Evolutionary conservation across 179 eudicot genomes (phyloP).

Genomic region (Silene coronaria): DNA sequence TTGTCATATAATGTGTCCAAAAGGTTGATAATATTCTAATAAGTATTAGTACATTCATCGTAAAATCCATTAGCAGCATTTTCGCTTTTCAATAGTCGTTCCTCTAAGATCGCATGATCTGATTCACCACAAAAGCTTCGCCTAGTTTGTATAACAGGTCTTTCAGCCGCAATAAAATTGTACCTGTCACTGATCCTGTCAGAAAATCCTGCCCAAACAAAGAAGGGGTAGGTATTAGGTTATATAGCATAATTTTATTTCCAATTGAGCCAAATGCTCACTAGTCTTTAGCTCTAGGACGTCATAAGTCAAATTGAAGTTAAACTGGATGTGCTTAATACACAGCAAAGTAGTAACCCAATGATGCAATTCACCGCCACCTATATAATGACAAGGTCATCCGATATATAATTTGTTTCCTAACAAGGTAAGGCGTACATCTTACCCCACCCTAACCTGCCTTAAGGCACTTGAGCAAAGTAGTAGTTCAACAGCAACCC

Average conservation of each 20-base stretch:
- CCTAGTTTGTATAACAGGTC: constrained; percentile 50
- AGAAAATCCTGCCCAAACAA: constrained; percentile 96
- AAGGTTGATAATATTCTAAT: too few relatives aligned
- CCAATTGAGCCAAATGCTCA: background rate
- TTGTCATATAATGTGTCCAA: constrained; percentile 51
- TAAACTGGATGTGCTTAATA: background rate
- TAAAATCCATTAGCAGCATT: constrained; percentile 58
- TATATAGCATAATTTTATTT: background rate
- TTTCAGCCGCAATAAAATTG: constrained; percentile 84
- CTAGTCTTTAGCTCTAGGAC: background rate
- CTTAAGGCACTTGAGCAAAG: background rate
- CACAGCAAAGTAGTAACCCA: too few relatives aligned
- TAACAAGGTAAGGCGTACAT: too few relatives aligned
- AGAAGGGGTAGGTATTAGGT: constrained; percentile 5
- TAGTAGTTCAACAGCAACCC: background rate
- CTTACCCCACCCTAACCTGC: too few relatives aligned
- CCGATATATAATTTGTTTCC: too few relatives aligned
- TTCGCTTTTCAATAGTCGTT: constrained; percentile 66
- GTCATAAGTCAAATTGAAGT: background rate
- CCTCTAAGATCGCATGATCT: constrained; percentile 57
- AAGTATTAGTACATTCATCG: constrained; percentile 41
- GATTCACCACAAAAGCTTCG: constrained; percentile 53
- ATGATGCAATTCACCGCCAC: too few relatives aligned
- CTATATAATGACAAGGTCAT: too few relatives aligned
- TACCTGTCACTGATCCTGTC: constrained; percentile 81